Evolutionary conservation across 2,329 filamentous ascomycete genomes (phyloP).

Genomic region (Neofusicoccum parvum): DNA sequence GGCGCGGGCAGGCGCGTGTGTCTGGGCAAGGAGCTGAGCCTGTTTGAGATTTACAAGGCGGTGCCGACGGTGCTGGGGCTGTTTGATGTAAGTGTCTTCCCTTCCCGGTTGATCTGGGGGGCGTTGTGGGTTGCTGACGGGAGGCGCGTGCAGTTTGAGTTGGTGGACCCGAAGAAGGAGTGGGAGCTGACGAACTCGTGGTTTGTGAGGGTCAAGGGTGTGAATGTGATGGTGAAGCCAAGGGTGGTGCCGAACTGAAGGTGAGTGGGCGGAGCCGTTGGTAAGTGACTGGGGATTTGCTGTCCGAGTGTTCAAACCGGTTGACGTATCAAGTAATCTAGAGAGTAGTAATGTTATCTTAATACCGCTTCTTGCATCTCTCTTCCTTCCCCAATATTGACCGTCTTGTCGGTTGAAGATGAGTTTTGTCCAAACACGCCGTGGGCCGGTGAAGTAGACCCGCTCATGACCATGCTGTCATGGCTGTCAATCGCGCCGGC

Average conservation of each 20-base stretch:
- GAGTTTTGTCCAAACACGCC: too few relatives aligned
- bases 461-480: too few relatives aligned
- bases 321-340: too few relatives aligned
- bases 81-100: conserved; percentile 43
- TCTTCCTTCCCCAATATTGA: too few relatives aligned
- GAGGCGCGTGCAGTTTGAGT: conserved; percentile 32
- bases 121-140: not conserved
- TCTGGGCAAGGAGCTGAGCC: conserved; percentile 6
- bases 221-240: conserved; percentile 3
- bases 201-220: conserved; percentile 33
- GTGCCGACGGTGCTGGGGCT: conserved; percentile 51
- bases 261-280: not conserved
- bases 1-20: conserved; percentile 10
- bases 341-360: too few relatives aligned
- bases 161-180: conserved; percentile 39
- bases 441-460: too few relatives aligned
- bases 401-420: too few relatives aligned
- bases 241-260: not conserved
- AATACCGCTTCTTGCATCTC: too few relatives aligned
- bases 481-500: too few relatives aligned
- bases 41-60: conserved; percentile 46
- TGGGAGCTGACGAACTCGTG: conserved; percentile 46
- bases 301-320: not conserved
- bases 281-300: too few relatives aligned
- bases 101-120: not conserved